A percentile compares a stretch with the other conserved stretches of the same genome.
Conservation (phyloP, 2,329 filamentous ascomycete genomes). For the Scolecobasidium constrictum region DNA sequence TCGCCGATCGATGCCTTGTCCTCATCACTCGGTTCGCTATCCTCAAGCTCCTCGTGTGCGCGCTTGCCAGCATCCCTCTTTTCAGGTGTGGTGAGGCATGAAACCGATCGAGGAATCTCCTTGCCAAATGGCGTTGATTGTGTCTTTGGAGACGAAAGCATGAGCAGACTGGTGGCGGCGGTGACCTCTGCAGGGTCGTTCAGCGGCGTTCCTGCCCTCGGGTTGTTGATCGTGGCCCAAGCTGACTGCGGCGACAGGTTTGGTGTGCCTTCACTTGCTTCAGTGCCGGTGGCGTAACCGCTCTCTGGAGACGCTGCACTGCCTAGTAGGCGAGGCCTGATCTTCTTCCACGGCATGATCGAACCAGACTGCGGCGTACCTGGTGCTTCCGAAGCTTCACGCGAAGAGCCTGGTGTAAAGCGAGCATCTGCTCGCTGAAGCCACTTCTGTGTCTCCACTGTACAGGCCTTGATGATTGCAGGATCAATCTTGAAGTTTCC, state of each 20-base stretch:
- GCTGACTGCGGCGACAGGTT: slow-evolving; percentile 7
- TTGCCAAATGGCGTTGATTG: no score
- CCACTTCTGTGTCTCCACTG: slow-evolving; percentile 26
- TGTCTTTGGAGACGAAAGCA: background rate
- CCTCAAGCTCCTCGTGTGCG: background rate
- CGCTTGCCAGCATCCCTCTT: background rate
- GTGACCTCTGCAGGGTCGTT: background rate
- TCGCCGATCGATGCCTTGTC: no score
- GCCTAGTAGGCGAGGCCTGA: background rate
- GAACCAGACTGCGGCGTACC: background rate
- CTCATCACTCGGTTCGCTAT: no score
- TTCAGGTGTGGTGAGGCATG: no score
- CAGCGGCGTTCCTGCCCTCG: background rate
- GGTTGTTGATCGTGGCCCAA: slow-evolving; percentile 5
- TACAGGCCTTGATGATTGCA: slow-evolving; percentile 25
- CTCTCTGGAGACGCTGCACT: slow-evolving; percentile 7
- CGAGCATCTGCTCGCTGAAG: slow-evolving; percentile 10
- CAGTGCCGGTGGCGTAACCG: slow-evolving; percentile 10
- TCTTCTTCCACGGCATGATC: slow-evolving; percentile 1
- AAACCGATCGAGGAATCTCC: no score
- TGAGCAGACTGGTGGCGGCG: background rate
- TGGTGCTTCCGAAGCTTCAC: slow-evolving; percentile 5
- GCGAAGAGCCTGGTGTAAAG: slow-evolving; percentile 6
- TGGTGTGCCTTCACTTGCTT: slow-evolving; percentile 5
- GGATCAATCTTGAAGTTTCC: slow-evolving; percentile 34